These are phyloP conservation scores for Yamadazyma oceani DNA, from an alignment of 1,139 yeast species.

Conservation along the genomic window DNA sequence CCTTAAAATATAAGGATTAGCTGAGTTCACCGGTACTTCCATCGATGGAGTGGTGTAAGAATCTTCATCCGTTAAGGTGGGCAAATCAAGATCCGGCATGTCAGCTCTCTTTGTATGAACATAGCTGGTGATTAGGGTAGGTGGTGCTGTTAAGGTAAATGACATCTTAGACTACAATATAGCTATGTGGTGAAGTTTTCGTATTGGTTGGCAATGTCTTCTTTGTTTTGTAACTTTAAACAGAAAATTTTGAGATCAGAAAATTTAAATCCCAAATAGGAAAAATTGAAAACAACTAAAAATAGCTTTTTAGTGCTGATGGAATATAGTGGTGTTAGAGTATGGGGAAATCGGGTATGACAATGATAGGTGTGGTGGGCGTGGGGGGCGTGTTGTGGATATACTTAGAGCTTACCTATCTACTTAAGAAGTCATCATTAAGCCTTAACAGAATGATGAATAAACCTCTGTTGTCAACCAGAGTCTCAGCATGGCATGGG, in stretches of 20 bases:
- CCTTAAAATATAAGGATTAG: conserved; percentile 63
- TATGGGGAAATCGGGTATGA: no score
- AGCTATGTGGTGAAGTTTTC: no score
- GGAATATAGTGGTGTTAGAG: neutral
- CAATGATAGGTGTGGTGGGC: no score
- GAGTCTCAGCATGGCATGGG: no score
- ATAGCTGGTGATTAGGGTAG: conserved; percentile 14
- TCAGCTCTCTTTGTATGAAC: conserved; percentile 8
- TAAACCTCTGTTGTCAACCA: no score
- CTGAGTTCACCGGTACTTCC: conserved; percentile 31
- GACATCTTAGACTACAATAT: no score
- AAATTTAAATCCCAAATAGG: neutral
- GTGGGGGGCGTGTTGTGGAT: no score
- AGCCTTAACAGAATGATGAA: no score
- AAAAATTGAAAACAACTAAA: conserved; percentile 1
- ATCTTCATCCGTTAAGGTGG: conserved; percentile 7
- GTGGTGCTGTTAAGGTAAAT: conserved; percentile 9
- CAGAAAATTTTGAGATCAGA: neutral
- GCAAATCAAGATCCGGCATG: conserved; percentile 13
- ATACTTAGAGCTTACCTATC: no score
- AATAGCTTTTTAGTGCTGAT: neutral
- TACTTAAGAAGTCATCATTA: no score
- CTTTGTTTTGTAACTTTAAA: conserved; percentile 1
- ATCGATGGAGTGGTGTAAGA: conserved; percentile 2
- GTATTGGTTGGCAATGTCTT: no score